These are phyloP conservation scores for Phaseolus coccineus DNA, from an alignment of 331 rosid species.

Conservation along the genomic window DNA sequence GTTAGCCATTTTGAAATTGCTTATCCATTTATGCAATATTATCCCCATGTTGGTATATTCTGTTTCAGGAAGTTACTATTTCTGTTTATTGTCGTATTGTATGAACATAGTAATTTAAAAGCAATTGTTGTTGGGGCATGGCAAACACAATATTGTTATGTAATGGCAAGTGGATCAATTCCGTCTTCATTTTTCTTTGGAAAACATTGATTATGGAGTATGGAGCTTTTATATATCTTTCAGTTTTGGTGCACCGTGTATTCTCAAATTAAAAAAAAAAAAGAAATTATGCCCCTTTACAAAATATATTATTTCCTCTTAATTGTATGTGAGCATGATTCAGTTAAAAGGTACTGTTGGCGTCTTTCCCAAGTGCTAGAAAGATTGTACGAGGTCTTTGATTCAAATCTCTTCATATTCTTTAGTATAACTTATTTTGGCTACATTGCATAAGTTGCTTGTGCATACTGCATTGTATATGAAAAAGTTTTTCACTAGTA, in stretches of 20 bases:
- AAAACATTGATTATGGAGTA: constrained; percentile 29
- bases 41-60: constrained; percentile 20
- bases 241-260: constrained; percentile 23
- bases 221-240: constrained; percentile 23
- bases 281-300: not conserved
- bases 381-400: constrained; percentile 36
- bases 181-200: not conserved
- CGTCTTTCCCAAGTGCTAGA: constrained; percentile 35
- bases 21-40: constrained; percentile 8
- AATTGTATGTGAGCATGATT: constrained; percentile 13
- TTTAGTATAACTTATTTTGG: constrained; percentile 20
- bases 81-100: constrained; percentile 9
- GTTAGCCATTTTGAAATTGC: constrained; percentile 51
- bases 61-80: constrained; percentile 25
- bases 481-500: constrained; percentile 3
- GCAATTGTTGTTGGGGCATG: constrained; percentile 4
- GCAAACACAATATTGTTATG: constrained; percentile 6
- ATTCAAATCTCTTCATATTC: constrained; percentile 27
- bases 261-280: constrained; percentile 1
- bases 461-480: not conserved
- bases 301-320: not conserved
- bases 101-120: constrained; percentile 25
- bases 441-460: constrained; percentile 1
- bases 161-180: constrained; percentile 3
- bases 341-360: not conserved